Evolutionary conservation across 768 basidiomycete genomes (phyloP).

Genomic region (Kwoniella bestiolae): DNA sequence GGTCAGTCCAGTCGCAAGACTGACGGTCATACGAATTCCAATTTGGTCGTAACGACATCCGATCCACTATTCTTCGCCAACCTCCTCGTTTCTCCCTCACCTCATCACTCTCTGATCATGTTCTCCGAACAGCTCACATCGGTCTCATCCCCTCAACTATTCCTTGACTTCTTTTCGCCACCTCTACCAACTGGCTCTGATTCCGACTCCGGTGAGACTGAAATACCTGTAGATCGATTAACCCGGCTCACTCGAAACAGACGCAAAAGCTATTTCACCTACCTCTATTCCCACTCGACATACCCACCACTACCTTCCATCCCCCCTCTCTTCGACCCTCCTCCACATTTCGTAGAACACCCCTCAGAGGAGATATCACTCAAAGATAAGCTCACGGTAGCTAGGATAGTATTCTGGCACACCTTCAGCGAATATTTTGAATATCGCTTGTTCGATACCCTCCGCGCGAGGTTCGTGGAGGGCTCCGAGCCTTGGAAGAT

Average conservation of each 20-base stretch:
- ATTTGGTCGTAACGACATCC: slow-evolving; percentile 61
- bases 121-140: slow-evolving; percentile 40
- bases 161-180: slow-evolving; percentile 29
- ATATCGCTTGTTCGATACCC: slow-evolving; percentile 21
- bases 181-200: neutral
- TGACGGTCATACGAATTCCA: slow-evolving; percentile 53
- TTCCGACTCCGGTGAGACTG: too few species aligned
- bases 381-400: neutral
- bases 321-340: slow-evolving; percentile 2
- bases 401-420: slow-evolving; percentile 30
- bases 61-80: slow-evolving; percentile 47
- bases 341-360: slow-evolving; percentile 18
- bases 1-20: slow-evolving; percentile 59
- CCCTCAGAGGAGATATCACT: too few species aligned
- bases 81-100: slow-evolving; percentile 32
- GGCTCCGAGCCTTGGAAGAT: slow-evolving; percentile 57
- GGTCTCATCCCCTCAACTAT: slow-evolving; percentile 26
- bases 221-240: slow-evolving; percentile 20
- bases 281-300: slow-evolving; percentile 53
- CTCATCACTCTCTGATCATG: slow-evolving; percentile 37
- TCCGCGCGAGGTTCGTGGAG: slow-evolving; percentile 64
- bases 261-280: slow-evolving; percentile 53
- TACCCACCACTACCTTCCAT: slow-evolving; percentile 11
- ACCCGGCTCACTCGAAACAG: slow-evolving; percentile 53
- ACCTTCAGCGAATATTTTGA: slow-evolving; percentile 29